Evolutionary conservation across 352 stramenopile genomes (phyloP).

Genomic region (Salisapilia sapeloensis): DNA sequence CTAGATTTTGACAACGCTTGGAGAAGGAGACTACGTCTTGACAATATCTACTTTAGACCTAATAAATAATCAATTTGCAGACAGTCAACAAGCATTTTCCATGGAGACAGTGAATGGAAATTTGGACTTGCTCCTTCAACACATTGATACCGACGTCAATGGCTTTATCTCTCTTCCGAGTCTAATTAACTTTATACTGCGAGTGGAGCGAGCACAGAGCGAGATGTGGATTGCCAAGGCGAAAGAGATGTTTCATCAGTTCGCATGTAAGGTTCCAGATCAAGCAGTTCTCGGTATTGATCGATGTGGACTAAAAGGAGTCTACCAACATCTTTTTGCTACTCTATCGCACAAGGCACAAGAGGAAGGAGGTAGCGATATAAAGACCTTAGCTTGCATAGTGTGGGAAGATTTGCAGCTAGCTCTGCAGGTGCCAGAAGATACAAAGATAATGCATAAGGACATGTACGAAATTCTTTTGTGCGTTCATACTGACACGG

Average conservation of each 20-base stretch:
- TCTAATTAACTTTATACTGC: slow-evolving; percentile 10
- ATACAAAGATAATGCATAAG: slow-evolving; percentile 1
- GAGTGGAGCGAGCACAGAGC: slow-evolving; percentile 3
- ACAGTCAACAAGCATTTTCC: slow-evolving; percentile 2
- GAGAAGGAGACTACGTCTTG: slow-evolving; percentile 23
- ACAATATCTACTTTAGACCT: slow-evolving; percentile 3
- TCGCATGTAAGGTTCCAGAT: not conserved
- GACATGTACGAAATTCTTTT: slow-evolving; percentile 10
- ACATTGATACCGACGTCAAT: slow-evolving; percentile 24
- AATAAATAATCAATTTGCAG: not conserved
- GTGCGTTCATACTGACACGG: slow-evolving; percentile 13
- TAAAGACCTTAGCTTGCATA: slow-evolving; percentile 17
- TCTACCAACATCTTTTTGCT: not conserved
- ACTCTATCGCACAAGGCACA: not conserved
- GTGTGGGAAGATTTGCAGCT: too few relatives aligned
- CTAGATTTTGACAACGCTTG: slow-evolving; percentile 11
- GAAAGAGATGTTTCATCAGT: too few relatives aligned
- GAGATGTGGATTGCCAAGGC: too few relatives aligned
- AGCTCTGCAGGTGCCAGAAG: slow-evolving; percentile 1
- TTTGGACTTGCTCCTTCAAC: slow-evolving; percentile 20
- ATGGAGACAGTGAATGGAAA: slow-evolving; percentile 8
- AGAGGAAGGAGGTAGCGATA: slow-evolving; percentile 2
- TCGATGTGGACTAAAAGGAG: slow-evolving; percentile 1
- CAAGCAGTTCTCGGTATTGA: not conserved
- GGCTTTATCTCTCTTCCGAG: slow-evolving; percentile 9